Conservation (phyloP, 2,329 filamentous ascomycete genomes). For the Torrubiellomyces zombiae region DNA sequence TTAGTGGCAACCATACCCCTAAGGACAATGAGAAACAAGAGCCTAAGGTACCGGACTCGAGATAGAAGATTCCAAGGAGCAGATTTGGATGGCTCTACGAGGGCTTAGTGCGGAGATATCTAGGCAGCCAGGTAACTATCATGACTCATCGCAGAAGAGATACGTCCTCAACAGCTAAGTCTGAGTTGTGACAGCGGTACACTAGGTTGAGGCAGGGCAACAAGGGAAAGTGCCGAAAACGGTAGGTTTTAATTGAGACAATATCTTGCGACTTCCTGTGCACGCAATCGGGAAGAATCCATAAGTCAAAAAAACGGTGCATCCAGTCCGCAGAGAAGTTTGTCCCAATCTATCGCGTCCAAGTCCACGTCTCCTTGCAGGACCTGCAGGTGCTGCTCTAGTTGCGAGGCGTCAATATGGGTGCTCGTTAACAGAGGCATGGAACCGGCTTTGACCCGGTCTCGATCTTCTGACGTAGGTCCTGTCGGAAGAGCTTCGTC, state of each 20-base stretch:
- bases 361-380: slow-evolving; percentile 15
- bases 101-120: too few relatives aligned
- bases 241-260: not conserved
- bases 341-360: slow-evolving; percentile 19
- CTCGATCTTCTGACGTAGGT: slow-evolving; percentile 10
- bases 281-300: not conserved
- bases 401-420: slow-evolving; percentile 6
- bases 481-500: slow-evolving; percentile 11
- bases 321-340: slow-evolving; percentile 17
- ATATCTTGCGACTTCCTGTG: not conserved
- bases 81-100: too few relatives aligned
- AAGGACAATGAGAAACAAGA: not conserved
- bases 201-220: not conserved
- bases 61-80: not conserved
- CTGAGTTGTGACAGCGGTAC: not conserved
- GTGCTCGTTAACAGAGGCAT: slow-evolving; percentile 3
- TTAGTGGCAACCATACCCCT: not conserved
- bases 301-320: slow-evolving; percentile 13
- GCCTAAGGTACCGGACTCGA: not conserved
- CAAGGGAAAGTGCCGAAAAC: slow-evolving; percentile 1
- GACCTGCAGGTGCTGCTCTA: slow-evolving; percentile 12
- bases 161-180: not conserved
- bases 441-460: slow-evolving; percentile 3
- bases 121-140: too few relatives aligned
- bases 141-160: too few relatives aligned